These are phyloP conservation scores for Cordia subcordata DNA, from an alignment of 257 asterid genomes.

Conservation along the genomic window DNA sequence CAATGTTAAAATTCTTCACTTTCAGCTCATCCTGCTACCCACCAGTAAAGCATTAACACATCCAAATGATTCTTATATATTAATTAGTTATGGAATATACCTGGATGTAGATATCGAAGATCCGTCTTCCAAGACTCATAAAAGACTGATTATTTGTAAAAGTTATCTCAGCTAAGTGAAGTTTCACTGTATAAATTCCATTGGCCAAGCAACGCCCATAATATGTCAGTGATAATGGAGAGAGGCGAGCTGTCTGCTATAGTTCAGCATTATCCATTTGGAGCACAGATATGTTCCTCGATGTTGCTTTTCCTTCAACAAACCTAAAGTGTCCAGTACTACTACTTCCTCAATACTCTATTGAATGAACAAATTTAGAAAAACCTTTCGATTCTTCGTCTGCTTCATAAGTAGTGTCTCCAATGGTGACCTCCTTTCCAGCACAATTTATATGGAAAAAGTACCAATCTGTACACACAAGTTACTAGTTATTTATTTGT, in stretches of 20 bases:
- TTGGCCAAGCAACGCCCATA: constrained; percentile 78
- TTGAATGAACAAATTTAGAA: constrained; percentile 37
- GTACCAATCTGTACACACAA: constrained; percentile 52
- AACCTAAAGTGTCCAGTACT: constrained; percentile 89
- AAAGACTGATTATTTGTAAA: constrained; percentile 60
- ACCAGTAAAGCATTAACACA: background rate
- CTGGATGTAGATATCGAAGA: constrained; percentile 78
- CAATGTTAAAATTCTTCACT: constrained; percentile 39
- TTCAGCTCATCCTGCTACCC: constrained; percentile 56
- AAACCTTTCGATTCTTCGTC: constrained; percentile 53
- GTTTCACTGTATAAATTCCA: constrained; percentile 65
- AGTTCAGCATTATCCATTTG: constrained; percentile 52
- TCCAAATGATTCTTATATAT: background rate
- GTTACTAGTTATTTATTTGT: background rate
- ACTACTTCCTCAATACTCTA: constrained; percentile 61
- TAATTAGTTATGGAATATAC: constrained; percentile 19
- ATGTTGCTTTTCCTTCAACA: constrained; percentile 32
- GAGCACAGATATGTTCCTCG: constrained; percentile 38
- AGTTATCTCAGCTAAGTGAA: constrained; percentile 69
- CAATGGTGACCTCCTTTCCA: constrained; percentile 48
- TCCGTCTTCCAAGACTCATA: constrained; percentile 64
- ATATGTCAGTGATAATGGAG: constrained; percentile 75
- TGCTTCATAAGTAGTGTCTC: constrained; percentile 57
- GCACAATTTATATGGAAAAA: constrained; percentile 78
- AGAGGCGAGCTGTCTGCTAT: constrained; percentile 58